A percentile compares a stretch with the other conserved stretches of the same genome.
Conservation (phyloP, 106 monocot species). For the Gastrodia elata region DNA sequence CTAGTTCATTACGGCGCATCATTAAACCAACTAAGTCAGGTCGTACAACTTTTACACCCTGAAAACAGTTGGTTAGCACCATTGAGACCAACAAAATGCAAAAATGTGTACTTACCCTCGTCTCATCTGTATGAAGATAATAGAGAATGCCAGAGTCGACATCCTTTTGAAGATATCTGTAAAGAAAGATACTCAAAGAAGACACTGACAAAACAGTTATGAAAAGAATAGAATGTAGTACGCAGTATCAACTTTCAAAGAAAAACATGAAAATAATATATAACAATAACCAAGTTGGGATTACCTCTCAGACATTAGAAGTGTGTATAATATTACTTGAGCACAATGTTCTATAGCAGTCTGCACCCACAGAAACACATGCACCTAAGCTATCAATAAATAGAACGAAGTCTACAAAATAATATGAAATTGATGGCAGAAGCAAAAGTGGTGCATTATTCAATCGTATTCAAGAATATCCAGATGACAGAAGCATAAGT, state of each 20-base stretch:
- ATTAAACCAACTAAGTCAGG: conserved; percentile 91
- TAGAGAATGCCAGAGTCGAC: conserved; percentile 87
- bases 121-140: conserved; percentile 89
- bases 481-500: neutral
- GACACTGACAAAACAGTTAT: neutral
- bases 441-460: neutral
- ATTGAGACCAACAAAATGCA: neutral
- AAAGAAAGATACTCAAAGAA: neutral
- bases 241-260: neutral
- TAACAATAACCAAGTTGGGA: neutral
- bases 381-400: neutral
- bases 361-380: conserved; percentile 23
- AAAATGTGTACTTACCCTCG: conserved; percentile 37
- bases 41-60: conserved; percentile 85
- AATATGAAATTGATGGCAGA: neutral
- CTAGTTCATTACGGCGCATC: conserved; percentile 97
- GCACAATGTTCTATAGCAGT: conserved; percentile 80
- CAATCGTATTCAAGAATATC: neutral
- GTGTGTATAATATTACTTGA: conserved; percentile 86
- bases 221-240: neutral
- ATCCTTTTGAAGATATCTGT: conserved; percentile 63
- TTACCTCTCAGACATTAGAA: conserved; percentile 94
- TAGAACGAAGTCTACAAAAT: neutral
- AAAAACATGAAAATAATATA: neutral
- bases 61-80: conserved; percentile 2